These are phyloP conservation scores for Porpolomopsis calyptriformis DNA, from an alignment of 768 basidiomycete species.

Conservation along the genomic window DNA sequence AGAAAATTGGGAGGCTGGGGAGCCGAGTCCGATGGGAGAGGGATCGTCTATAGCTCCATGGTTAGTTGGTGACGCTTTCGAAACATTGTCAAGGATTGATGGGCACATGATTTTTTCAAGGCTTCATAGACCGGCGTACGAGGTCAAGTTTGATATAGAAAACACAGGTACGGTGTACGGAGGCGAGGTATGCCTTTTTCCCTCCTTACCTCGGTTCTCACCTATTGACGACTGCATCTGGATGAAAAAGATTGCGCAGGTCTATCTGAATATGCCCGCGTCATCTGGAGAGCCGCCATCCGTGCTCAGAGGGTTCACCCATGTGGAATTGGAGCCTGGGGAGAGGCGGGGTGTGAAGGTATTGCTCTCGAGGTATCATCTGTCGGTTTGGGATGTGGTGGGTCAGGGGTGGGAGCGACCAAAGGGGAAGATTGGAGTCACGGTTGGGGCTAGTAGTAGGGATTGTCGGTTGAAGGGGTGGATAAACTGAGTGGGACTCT, in stretches of 20 bases:
- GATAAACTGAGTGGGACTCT: conserved; percentile 13
- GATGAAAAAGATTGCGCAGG: conserved; percentile 57
- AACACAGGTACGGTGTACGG: conserved; percentile 58
- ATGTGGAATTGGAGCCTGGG: conserved; percentile 40
- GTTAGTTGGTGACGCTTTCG: conserved; percentile 18
- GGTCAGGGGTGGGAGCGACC: conserved; percentile 71
- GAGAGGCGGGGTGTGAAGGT: conserved; percentile 39
- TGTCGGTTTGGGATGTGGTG: conserved; percentile 67
- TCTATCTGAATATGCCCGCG: conserved; percentile 60
- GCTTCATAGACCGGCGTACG: conserved; percentile 57
- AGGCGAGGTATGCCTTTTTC: conserved; percentile 52
- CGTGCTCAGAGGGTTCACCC: conserved; percentile 59
- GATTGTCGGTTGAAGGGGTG: conserved; percentile 43
- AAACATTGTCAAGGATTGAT: background rate
- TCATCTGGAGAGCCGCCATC: conserved; percentile 62
- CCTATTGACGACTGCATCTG: background rate
- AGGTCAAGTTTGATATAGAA: conserved; percentile 50
- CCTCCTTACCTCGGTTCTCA: background rate
- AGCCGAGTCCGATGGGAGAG: conserved; percentile 40
- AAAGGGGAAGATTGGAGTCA: conserved; percentile 47
- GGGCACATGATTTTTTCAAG: conserved; percentile 17
- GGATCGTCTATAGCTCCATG: conserved; percentile 57
- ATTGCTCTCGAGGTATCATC: conserved; percentile 54
- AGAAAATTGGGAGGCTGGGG: conserved; percentile 47
- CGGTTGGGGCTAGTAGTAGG: conserved; percentile 61